Conservation (phyloP, 768 basidiomycete species). For the Inosperma sp. region DNA sequence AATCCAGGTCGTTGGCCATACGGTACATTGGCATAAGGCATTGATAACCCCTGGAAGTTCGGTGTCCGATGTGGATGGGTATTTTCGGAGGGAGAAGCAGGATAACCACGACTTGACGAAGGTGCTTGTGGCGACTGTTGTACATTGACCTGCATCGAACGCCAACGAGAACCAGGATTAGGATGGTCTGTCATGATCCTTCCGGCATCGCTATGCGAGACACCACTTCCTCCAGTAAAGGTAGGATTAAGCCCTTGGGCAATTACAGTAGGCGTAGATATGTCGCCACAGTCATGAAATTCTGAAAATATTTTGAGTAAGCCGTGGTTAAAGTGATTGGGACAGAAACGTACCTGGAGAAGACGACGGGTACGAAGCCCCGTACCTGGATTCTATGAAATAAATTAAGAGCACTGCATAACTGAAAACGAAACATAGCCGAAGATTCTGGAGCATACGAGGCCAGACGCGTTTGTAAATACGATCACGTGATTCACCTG, state of each 20-base stretch:
- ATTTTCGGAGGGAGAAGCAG: slow-evolving; percentile 20
- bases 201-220: slow-evolving; percentile 27
- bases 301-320: slow-evolving; percentile 19
- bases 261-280: slow-evolving; percentile 15
- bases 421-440: slow-evolving; percentile 8
- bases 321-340: slow-evolving; percentile 22
- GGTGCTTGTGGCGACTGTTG: slow-evolving; percentile 18
- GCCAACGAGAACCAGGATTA: slow-evolving; percentile 22
- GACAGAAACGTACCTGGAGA: slow-evolving; percentile 23
- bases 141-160: slow-evolving; percentile 16
- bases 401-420: slow-evolving; percentile 24
- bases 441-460: slow-evolving; percentile 6
- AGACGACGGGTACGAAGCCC: slow-evolving; percentile 11
- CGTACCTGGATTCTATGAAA: slow-evolving; percentile 20
- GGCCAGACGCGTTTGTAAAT: neutral
- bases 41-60: slow-evolving; percentile 20
- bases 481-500: neutral
- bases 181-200: slow-evolving; percentile 24
- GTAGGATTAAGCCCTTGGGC: slow-evolving; percentile 12
- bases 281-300: slow-evolving; percentile 24
- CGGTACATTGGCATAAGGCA: slow-evolving; percentile 25
- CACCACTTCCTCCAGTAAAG: slow-evolving; percentile 11
- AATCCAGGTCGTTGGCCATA: slow-evolving; percentile 35
- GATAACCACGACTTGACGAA: neutral
- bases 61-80: slow-evolving; percentile 16